Evolutionary conservation across 345 rosid genomes (phyloP).

Genomic region (Hirschfeldia incana): DNA sequence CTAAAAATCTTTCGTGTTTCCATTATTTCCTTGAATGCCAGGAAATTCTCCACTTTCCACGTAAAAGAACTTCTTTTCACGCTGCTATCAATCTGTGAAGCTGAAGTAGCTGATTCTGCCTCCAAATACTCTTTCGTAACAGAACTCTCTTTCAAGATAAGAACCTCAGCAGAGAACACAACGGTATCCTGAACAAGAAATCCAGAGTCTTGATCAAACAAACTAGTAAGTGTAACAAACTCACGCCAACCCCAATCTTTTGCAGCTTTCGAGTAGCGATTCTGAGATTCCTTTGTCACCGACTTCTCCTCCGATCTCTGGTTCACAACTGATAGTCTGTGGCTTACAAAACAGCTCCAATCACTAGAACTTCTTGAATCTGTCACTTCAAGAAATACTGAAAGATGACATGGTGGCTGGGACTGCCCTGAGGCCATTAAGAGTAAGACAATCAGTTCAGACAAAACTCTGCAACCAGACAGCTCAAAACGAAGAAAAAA

Average conservation of each 20-base stretch:
- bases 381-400: slow-evolving; percentile 99
- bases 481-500: slow-evolving; percentile 17
- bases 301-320: slow-evolving; percentile 91
- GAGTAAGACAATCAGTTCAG: slow-evolving; percentile 48
- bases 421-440: slow-evolving; percentile 99
- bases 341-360: slow-evolving; percentile 99
- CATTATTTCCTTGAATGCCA: slow-evolving; percentile 98
- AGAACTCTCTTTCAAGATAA: slow-evolving; percentile 95
- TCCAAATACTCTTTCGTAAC: slow-evolving; percentile 68
- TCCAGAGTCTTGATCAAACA: slow-evolving; percentile 99
- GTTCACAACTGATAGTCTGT: slow-evolving; percentile 91
- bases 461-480: slow-evolving; percentile 34
- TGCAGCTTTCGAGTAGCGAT: slow-evolving; percentile 98
- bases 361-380: slow-evolving; percentile 92
- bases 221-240: slow-evolving; percentile 94
- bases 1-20: slow-evolving; percentile 98
- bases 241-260: slow-evolving; percentile 99
- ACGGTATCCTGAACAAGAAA: slow-evolving; percentile 96
- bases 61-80: slow-evolving; percentile 86
- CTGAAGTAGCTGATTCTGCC: slow-evolving; percentile 47
- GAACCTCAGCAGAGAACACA: slow-evolving; percentile 97
- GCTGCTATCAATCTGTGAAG: slow-evolving; percentile 53
- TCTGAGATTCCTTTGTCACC: slow-evolving; percentile 97
- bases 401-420: slow-evolving; percentile 99
- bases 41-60: slow-evolving; percentile 98